These are phyloP conservation scores for Pseudoperonospora humuli DNA, from an alignment of 352 stramenopile species.

Conservation along the genomic window DNA sequence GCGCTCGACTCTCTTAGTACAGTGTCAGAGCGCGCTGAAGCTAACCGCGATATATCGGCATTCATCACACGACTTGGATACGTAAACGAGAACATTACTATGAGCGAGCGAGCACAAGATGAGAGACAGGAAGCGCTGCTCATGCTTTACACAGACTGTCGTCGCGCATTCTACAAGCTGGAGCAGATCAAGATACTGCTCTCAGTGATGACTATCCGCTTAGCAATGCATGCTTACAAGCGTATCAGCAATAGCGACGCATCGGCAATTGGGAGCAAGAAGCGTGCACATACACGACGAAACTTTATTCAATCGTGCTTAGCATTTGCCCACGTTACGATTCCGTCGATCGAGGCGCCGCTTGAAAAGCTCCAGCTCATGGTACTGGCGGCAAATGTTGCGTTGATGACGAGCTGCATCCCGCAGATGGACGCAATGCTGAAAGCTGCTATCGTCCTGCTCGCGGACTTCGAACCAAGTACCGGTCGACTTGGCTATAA, in stretches of 20 bases:
- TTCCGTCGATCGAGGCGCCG: conserved; percentile 59
- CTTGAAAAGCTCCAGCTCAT: conserved; percentile 58
- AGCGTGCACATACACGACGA: conserved; percentile 28
- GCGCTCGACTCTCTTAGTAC: conserved; percentile 75
- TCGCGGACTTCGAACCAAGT: conserved; percentile 55
- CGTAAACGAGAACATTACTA: conserved; percentile 3
- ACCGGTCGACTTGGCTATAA: background rate
- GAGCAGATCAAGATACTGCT: conserved; percentile 63
- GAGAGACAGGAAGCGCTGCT: conserved; percentile 79
- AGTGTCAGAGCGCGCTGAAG: conserved; percentile 41
- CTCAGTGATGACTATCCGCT: conserved; percentile 41
- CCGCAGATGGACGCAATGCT: conserved; percentile 84
- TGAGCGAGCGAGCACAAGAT: conserved; percentile 23
- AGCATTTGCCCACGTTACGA: conserved; percentile 87
- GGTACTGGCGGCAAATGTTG: conserved; percentile 53
- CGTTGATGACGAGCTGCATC: conserved; percentile 62
- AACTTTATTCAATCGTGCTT: conserved; percentile 85
- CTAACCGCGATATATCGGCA: conserved; percentile 57
- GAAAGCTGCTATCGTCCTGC: conserved; percentile 66
- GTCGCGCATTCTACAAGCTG: conserved; percentile 83
- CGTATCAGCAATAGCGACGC: conserved; percentile 12
- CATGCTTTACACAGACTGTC: conserved; percentile 84
- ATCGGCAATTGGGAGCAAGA: conserved; percentile 11
- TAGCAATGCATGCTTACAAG: conserved; percentile 54
- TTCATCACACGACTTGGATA: conserved; percentile 72